Base-by-base conservation (phyloP, 2,329 filamentous ascomycete genomes). In the Diaporthe vaccinii region DNA sequence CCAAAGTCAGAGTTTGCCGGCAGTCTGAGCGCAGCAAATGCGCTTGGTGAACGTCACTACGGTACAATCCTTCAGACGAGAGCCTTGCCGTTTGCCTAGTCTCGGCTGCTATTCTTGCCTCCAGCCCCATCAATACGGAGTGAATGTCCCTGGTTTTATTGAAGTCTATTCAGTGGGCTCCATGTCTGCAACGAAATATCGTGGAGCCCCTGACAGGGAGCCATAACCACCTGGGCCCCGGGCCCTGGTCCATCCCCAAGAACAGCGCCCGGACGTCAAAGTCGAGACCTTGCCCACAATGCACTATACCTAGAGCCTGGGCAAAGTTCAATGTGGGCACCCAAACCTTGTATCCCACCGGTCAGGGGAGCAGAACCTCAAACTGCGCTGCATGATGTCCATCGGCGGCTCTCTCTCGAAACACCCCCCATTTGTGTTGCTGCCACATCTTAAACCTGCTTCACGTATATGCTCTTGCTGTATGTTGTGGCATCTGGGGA, bases 161-260 rank as follows among this genome's bases (percentile, higher is more conserved):
- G 49, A 69, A 69, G 65, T 55, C 65, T 69, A 69, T 69, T 69
- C 65, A 53, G 65, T 41, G 46, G 49, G 28, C 49, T 69, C 65
- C 65, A 41, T 28, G 31, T 25, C 34, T 69, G 46, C 49, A 22
- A 69, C 49, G 14, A 69, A 41, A 41, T 69, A 69, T 69, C 49
- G 49, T 69, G 65, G 49, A 55, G 46, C 65, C 65, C 65, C 49
- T 55, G 46, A 69, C 62, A 53, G 46, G 62, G 62, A 51, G 44
- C 46, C 62, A 53, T 51, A n/a, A 28, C 46, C 44, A 31, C 15
- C n/a, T 44, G n/a, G 17, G 25, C n/a, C 61, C 44, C 22, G 61
- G 31, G 46, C 65, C 49, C 65, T 41, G 65, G 65, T 55, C 46
- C 36, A 20, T 55, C 15, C 34, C 34, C 65, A 55, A 55, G 46